These are phyloP conservation scores for Cinchona pubescens DNA, from an alignment of 257 asterid genomes.

Conservation along the genomic window DNA sequence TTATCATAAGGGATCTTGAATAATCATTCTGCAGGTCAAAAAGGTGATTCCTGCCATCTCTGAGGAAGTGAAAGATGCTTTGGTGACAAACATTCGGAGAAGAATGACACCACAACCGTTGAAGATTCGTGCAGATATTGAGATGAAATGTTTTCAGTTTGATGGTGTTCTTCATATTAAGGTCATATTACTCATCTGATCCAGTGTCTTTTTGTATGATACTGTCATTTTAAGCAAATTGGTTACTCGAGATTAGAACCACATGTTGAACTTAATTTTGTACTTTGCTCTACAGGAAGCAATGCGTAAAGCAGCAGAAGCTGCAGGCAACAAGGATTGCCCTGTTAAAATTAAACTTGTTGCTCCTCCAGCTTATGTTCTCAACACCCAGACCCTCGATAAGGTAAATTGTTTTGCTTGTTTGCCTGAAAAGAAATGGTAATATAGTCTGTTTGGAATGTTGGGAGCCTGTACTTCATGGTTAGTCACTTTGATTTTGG, in stretches of 20 bases:
- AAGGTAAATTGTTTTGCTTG: conserved; percentile 43
- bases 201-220: conserved; percentile 8
- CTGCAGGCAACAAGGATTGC: conserved; percentile 91
- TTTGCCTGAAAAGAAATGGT: not conserved
- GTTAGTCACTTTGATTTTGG: no score
- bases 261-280: conserved; percentile 1
- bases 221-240: not conserved
- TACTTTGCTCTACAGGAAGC: conserved; percentile 58
- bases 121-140: conserved; percentile 85
- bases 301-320: conserved; percentile 99
- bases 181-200: conserved; percentile 37
- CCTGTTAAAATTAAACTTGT: conserved; percentile 94
- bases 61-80: conserved; percentile 75
- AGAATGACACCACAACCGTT: conserved; percentile 96
- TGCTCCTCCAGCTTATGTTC: conserved; percentile 89
- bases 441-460: not conserved
- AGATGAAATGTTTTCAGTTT: conserved; percentile 91
- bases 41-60: conserved; percentile 82
- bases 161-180: conserved; percentile 96
- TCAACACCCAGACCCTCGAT: conserved; percentile 86
- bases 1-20: not conserved
- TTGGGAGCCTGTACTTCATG: not conserved
- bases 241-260: not conserved
- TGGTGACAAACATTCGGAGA: conserved; percentile 82
- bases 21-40: conserved; percentile 46